phyloP scores from a whole-genome alignment of 2,329 filamentous ascomycete species.

The Lecanoromycetidae sp. region DNA sequence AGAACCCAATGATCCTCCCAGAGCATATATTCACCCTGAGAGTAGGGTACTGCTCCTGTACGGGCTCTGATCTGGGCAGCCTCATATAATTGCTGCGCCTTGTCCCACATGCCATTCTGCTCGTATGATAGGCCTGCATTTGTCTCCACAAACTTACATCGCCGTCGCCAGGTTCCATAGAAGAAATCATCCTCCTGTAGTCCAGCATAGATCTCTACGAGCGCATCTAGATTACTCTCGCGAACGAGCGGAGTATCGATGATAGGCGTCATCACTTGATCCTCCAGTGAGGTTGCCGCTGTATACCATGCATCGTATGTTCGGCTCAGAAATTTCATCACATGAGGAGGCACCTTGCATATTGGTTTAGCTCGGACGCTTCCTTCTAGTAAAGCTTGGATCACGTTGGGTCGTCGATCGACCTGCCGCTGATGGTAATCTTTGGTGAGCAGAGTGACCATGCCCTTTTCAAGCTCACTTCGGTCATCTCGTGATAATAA shows the following conservation, averaged over 20 bases:
- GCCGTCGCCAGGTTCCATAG: constrained; percentile 89
- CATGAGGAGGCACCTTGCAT: constrained; percentile 87
- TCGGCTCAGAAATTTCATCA: constrained; percentile 87
- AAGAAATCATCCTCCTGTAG: constrained; percentile 94
- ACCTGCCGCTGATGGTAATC: constrained; percentile 92
- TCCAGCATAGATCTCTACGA: constrained; percentile 84
- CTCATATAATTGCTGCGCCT: constrained; percentile 94
- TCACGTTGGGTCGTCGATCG: constrained; percentile 88
- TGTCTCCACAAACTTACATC: constrained; percentile 93
- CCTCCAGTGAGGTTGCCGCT: constrained; percentile 80
- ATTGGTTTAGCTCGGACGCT: constrained; percentile 72
- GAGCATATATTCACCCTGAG: constrained; percentile 92
- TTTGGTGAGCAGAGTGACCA: constrained; percentile 83
- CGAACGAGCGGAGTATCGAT: constrained; percentile 72
- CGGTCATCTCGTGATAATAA: constrained; percentile 78
- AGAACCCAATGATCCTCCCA: constrained; percentile 99
- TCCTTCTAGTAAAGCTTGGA: constrained; percentile 82
- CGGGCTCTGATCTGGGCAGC: constrained; percentile 92
- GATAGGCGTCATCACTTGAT: constrained; percentile 70
- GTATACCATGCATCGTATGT: constrained; percentile 97
- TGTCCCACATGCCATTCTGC: constrained; percentile 99
- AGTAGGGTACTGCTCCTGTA: constrained; percentile 91
- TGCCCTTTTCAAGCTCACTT: constrained; percentile 75
- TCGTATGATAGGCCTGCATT: constrained; percentile 96
- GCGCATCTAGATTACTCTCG: constrained; percentile 88